These are phyloP conservation scores for Zygnema circumcarinatum DNA, from an alignment of 139 green algal genomes.

Conservation along the genomic window DNA sequence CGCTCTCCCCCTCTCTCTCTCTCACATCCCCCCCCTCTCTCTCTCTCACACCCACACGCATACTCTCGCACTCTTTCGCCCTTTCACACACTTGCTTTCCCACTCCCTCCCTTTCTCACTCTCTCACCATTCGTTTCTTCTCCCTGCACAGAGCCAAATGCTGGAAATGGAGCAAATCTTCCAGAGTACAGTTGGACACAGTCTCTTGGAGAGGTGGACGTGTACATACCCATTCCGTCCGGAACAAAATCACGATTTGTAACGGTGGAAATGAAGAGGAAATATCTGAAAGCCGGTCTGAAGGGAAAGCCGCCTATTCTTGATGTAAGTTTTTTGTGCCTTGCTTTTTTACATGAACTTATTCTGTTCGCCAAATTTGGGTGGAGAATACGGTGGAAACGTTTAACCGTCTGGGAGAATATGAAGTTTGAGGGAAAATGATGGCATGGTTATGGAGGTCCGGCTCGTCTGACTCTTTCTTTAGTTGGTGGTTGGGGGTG, in stretches of 20 bases:
- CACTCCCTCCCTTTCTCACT: no score
- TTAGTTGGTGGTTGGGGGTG: no score
- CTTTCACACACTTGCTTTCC: no score
- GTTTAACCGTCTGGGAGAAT: not conserved
- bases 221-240: slow-evolving; percentile 78
- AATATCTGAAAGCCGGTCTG: slow-evolving; percentile 73
- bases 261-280: slow-evolving; percentile 74
- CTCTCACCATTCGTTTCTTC: not conserved
- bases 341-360: slow-evolving; percentile 3
- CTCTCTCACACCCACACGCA: no score
- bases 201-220: slow-evolving; percentile 83
- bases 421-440: not conserved
- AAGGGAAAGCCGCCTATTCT: slow-evolving; percentile 77
- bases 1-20: no score
- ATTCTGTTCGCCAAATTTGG: not conserved
- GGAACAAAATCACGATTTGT: slow-evolving; percentile 76
- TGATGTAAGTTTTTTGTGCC: slow-evolving; percentile 8
- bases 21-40: no score
- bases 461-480: no score
- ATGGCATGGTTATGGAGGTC: no score
- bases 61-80: no score
- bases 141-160: slow-evolving; percentile 74
- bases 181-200: slow-evolving; percentile 90
- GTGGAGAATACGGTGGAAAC: no score
- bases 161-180: slow-evolving; percentile 85